phyloP scores from a whole-genome alignment of 805 yeast species.

The Cyberlindnera nakhonratchasimensis region DNA sequence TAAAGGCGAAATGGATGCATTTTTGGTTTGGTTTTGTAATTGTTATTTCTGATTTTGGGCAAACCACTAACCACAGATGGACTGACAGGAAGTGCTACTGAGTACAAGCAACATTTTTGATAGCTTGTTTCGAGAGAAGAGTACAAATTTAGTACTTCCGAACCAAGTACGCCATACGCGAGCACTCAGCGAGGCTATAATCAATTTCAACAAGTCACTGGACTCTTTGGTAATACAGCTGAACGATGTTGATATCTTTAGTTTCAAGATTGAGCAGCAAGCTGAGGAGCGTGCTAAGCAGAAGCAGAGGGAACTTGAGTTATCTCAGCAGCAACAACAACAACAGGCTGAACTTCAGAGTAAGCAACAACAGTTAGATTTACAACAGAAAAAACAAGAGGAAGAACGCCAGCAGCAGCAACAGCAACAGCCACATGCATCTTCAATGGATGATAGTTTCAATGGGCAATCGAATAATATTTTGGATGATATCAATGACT shows the following conservation, averaged over 20 bases:
- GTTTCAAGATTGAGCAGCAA: conserved; percentile 19
- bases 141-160: conserved; percentile 24
- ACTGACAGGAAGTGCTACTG: conserved; percentile 23
- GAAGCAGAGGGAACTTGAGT: conserved; percentile 7
- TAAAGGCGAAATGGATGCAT: too few species aligned
- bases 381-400: conserved; percentile 8
- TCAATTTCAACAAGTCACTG: conserved; percentile 20
- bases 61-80: not conserved
- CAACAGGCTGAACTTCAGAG: too few species aligned
- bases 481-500: conserved; percentile 29
- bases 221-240: conserved; percentile 26
- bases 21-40: too few species aligned
- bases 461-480: conserved; percentile 15
- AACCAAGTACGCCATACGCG: conserved; percentile 12
- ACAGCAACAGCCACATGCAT: conserved; percentile 2
- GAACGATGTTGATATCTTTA: conserved; percentile 22
- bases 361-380: not conserved
- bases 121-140: conserved; percentile 21
- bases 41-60: too few species aligned
- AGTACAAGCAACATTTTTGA: conserved; percentile 25
- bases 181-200: conserved; percentile 17
- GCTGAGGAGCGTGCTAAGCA: conserved; percentile 16
- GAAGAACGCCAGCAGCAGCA: conserved; percentile 4
- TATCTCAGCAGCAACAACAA: too few species aligned
- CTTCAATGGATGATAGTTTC: conserved; percentile 10